These are phyloP conservation scores for Sporothrix brasiliensis DNA, from an alignment of 2,329 filamentous ascomycete species.

Conservation along the genomic window DNA sequence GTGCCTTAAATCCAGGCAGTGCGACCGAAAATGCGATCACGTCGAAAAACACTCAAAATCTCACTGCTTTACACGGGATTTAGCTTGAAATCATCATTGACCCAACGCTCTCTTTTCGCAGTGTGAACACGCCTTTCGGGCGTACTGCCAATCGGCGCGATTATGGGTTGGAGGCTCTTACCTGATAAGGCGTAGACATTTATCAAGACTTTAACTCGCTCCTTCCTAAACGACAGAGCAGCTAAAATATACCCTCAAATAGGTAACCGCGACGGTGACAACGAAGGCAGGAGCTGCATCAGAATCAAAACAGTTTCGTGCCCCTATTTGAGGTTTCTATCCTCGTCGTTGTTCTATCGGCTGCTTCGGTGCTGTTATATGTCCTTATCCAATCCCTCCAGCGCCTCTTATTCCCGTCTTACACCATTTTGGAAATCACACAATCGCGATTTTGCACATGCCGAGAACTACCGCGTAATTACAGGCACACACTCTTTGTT, in stretches of 20 bases:
- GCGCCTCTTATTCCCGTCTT: constrained; percentile 22
- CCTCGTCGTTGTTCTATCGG: neutral
- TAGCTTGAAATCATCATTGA: neutral
- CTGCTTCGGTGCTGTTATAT: neutral
- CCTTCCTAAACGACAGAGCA: constrained; percentile 21
- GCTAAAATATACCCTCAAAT: neutral
- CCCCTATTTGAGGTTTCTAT: neutral
- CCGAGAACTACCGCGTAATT: constrained; percentile 34
- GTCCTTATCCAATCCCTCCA: neutral
- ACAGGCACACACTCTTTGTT: constrained; percentile 29
- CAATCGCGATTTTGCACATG: constrained; percentile 27
- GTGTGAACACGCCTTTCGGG: neutral
- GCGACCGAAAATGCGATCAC: neutral
- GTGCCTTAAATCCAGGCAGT: neutral
- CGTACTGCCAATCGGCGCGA: constrained; percentile 16
- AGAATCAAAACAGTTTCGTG: neutral
- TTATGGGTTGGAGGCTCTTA: constrained; percentile 13
- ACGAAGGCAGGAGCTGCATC: constrained; percentile 14
- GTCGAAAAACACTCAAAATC: neutral
- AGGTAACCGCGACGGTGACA: constrained; percentile 10
- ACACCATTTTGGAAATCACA: constrained; percentile 26
- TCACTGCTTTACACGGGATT: neutral
- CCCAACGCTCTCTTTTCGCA: neutral
- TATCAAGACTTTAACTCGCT: neutral
- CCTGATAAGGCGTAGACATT: constrained; percentile 2